Percentiles rank a stretch among this genome's conserved stretches.
Evolutionary conservation across 179 eudicot species (phyloP).

Genomic region (Carnegiea gigantea): DNA sequence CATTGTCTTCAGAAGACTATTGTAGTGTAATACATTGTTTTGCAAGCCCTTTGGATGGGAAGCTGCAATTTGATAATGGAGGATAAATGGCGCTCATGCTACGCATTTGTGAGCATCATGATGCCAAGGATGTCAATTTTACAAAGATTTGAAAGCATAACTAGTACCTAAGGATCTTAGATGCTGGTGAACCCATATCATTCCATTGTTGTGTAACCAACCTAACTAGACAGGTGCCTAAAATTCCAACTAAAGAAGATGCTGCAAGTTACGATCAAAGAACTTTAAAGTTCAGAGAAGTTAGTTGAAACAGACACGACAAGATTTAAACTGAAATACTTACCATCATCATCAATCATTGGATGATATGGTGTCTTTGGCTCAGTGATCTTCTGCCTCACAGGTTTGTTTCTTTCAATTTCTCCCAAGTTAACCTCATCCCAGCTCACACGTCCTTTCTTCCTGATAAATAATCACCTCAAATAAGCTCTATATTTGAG

Average conservation of each 20-base stretch:
- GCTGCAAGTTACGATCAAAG: neutral
- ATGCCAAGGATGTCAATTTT: too few species aligned
- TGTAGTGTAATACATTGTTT: too few species aligned
- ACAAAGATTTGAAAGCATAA: neutral
- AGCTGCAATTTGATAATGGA: neutral
- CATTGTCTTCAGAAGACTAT: neutral
- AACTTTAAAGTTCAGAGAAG: neutral
- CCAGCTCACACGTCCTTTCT: slow-evolving; percentile 77
- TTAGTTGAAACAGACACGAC: slow-evolving; percentile 1
- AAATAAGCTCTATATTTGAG: neutral
- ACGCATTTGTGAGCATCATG: neutral
- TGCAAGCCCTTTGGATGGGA: neutral
- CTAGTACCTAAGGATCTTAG: neutral
- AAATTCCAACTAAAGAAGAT: neutral
- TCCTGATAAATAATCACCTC: slow-evolving; percentile 22
- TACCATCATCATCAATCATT: slow-evolving; percentile 83
- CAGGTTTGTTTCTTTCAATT: slow-evolving; percentile 94
- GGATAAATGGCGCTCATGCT: neutral
- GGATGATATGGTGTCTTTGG: slow-evolving; percentile 98
- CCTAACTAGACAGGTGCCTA: neutral
- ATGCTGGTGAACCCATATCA: neutral
- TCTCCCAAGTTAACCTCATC: slow-evolving; percentile 80
- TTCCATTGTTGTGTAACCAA: neutral
- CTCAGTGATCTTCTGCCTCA: slow-evolving; percentile 96
- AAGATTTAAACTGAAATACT: neutral